Percentiles rank a stretch among this genome's conserved stretches.
These are phyloP conservation scores for Diaporthe vaccinii DNA, from an alignment of 2,329 filamentous ascomycete species.

Conservation along the genomic window DNA sequence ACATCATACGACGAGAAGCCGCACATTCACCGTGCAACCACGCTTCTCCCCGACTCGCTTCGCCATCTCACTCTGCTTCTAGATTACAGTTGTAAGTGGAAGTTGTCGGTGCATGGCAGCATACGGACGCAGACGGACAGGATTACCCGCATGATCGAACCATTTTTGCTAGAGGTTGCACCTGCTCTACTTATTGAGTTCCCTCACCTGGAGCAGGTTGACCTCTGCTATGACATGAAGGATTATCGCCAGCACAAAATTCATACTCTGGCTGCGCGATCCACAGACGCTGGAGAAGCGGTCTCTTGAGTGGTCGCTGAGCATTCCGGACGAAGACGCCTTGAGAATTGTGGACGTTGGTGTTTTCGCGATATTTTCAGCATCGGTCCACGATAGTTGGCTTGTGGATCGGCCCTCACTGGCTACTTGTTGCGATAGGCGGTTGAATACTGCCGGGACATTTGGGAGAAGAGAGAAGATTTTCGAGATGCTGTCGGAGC, in stretches of 20 bases:
- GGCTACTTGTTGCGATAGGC: not conserved
- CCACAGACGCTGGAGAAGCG: not conserved
- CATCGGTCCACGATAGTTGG: not conserved
- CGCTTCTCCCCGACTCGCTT: not conserved
- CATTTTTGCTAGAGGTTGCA: not conserved
- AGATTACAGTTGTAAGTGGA: fast-evolving
- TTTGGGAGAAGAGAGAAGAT: not conserved
- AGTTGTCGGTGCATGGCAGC: fast-evolving
- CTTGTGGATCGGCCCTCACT: no score
- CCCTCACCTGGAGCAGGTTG: not conserved
- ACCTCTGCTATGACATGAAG: not conserved
- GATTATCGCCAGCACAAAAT: not conserved
- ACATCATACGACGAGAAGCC: fast-evolving
- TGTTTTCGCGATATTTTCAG: not conserved
- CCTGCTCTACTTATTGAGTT: not conserved
- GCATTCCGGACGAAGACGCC: not conserved
- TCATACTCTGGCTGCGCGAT: not conserved
- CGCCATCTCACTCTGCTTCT: not conserved
- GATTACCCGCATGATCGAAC: not conserved
- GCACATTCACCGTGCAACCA: no score
- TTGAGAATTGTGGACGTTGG: not conserved
- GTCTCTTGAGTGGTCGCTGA: not conserved
- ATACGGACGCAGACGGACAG: no score
- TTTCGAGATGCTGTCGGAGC: slow-evolving; percentile 1
- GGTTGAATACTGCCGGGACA: not conserved